phyloP scores from a whole-genome alignment of 305 asterid species.

The Fraxinus angustifolia region DNA sequence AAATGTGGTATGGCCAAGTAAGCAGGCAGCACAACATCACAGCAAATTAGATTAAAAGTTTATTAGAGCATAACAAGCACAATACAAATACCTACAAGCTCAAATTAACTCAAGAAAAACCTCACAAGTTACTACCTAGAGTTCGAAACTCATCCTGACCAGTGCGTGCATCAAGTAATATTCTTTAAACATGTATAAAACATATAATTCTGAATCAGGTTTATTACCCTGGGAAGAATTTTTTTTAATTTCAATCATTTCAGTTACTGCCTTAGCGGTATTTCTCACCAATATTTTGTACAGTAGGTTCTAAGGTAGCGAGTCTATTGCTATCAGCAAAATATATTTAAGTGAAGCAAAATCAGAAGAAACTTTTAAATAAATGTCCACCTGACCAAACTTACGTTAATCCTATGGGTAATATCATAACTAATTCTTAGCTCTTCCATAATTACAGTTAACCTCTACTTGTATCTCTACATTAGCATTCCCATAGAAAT shows the following conservation, averaged over 20 bases:
- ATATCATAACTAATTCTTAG: background rate
- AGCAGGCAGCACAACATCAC: background rate
- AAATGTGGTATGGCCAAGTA: constrained; percentile 18
- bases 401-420: background rate
- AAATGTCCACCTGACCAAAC: background rate
- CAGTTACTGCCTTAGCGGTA: constrained; percentile 14
- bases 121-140: constrained; percentile 6
- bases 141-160: constrained; percentile 9
- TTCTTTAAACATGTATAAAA: constrained; percentile 3
- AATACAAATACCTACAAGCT: constrained; percentile 16
- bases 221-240: constrained; percentile 7
- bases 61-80: constrained; percentile 6
- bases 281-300: constrained; percentile 3
- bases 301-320: background rate
- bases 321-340: background rate
- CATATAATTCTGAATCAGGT: constrained; percentile 12
- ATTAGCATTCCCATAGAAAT: background rate
- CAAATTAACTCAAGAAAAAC: background rate
- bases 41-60: constrained; percentile 17
- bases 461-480: background rate
- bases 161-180: constrained; percentile 3
- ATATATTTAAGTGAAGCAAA: background rate
- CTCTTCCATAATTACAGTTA: background rate
- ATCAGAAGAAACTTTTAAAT: background rate
- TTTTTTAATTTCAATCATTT: constrained; percentile 13